Percentiles rank a stretch among this genome's conserved stretches.
phyloP scores from a whole-genome alignment of 2,329 filamentous ascomycete species.

The Sporothrix humicola region DNA sequence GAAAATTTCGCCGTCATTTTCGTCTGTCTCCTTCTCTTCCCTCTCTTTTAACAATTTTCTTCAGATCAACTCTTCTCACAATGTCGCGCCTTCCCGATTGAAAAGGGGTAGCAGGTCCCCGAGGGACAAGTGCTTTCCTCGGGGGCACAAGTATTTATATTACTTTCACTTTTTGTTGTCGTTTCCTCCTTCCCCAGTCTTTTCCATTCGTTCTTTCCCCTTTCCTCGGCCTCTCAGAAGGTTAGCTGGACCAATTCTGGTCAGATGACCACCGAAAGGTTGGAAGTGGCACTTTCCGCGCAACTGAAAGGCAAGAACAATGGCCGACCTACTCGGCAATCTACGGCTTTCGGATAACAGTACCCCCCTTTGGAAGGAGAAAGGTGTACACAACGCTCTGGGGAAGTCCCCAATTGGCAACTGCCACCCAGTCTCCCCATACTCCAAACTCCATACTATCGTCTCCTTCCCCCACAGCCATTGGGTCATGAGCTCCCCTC shows the following conservation, averaged over 20 bases:
- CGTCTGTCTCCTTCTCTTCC: not conserved
- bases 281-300: not conserved
- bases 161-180: not conserved
- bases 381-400: not conserved
- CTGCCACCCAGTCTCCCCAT: not conserved
- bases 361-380: slow-evolving; percentile 26
- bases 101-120: not conserved
- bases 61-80: not conserved
- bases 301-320: not conserved
- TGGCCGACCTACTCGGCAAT: slow-evolving; percentile 32
- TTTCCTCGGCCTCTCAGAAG: not conserved
- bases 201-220: not conserved
- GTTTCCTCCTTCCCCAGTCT: not conserved
- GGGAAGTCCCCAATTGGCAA: not conserved
- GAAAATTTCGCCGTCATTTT: slow-evolving; percentile 8
- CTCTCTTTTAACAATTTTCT: not conserved
- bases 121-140: slow-evolving; percentile 17
- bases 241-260: not conserved
- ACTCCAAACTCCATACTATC: not conserved
- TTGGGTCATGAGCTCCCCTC: slow-evolving; percentile 18
- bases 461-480: not conserved
- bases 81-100: slow-evolving; percentile 23
- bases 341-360: slow-evolving; percentile 34
- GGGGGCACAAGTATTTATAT: not conserved
- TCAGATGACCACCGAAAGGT: slow-evolving; percentile 4